Evolutionary conservation across 2,329 filamentous ascomycete species (phyloP), one percentile per base, ranked within the genome.

Genomic region (Dryadomyces sulphureus): DNA sequence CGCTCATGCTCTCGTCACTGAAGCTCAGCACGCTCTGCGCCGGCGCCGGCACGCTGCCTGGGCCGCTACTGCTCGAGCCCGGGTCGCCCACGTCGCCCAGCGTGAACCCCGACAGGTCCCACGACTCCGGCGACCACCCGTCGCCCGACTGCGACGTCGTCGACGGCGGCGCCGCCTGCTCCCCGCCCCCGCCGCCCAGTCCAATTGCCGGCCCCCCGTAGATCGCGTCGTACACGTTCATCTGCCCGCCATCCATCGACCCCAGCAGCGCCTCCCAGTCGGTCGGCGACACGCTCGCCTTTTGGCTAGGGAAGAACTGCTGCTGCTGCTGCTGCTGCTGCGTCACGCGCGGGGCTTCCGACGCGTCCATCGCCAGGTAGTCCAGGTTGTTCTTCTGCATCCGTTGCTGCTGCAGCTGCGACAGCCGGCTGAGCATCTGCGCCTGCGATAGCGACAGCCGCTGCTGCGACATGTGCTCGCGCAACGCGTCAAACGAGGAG

Each of bases 231-330:
- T 86, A 92, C n/a, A 93, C 81, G 57, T 90, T 93, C 45, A 80
- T 77, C 52, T 81, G 74, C 1, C 85, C 85, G 32, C 79, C 79
- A 54, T 94, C 87, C 59, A 94, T 78, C 20, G 81, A 81, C 4
- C 82, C 80, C 2, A 94, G 70, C 0, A 94, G 70, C 2, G 81
- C 77, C 60, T 94, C 87, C 88, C 87, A 94, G 54, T 92, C 85
- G 0, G 77, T 69, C 8, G 79, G 65, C 1, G 78, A 78, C 12
- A 81, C 70, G 51, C 56, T 53, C 35, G 62, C 53, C 54, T 70
- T 67, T 41, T 62, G 62, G 35, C 60, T 59, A 16, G 62, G 61
- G 51, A 57, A 52, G 7, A 38, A 45, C 38, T 50, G 54, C 52
- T 54, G 38, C 25, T 42, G 55, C 41, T 58, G 63, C 53, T 46